phyloP scores from a whole-genome alignment of 2,329 filamentous ascomycete genomes.

The Botryotinia convoluta region DNA sequence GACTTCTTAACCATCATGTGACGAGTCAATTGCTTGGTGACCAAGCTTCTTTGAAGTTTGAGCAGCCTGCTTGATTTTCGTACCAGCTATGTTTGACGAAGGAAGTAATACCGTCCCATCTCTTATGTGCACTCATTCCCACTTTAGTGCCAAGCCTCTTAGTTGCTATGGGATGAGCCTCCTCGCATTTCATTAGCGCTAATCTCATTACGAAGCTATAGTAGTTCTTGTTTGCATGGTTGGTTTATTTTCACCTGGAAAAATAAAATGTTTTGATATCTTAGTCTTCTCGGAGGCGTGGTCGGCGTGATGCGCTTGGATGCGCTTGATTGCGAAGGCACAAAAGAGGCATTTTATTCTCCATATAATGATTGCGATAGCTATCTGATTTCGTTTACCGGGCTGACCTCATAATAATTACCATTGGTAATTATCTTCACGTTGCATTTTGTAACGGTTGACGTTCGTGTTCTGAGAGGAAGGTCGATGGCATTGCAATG shows the following conservation, averaged over 20 bases:
- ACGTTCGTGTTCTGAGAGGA: not conserved
- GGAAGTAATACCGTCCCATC: not conserved
- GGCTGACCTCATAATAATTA: rapidly evolving
- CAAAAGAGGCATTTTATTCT: not conserved
- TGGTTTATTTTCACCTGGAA: too few species aligned
- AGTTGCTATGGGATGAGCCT: not conserved
- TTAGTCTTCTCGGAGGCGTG: not conserved
- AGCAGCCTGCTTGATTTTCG: not conserved
- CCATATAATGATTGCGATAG: too few species aligned
- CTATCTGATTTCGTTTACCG: not conserved
- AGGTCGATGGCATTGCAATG: not conserved
- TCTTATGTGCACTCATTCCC: not conserved
- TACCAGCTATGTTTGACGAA: not conserved
- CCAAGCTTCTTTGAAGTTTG: not conserved
- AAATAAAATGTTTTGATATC: not conserved
- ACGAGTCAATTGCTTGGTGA: not conserved
- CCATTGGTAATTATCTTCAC: not conserved
- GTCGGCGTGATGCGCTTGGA: not conserved
- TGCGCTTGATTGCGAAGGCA: not conserved
- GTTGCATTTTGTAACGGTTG: not conserved
- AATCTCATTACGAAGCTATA: rapidly evolving
- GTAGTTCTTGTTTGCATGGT: rapidly evolving
- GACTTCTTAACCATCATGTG: not conserved
- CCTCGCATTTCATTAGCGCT: not conserved
- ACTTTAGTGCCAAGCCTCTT: not conserved